phyloP scores from a whole-genome alignment of 106 monocot species.

The Agapanthus africanus region DNA sequence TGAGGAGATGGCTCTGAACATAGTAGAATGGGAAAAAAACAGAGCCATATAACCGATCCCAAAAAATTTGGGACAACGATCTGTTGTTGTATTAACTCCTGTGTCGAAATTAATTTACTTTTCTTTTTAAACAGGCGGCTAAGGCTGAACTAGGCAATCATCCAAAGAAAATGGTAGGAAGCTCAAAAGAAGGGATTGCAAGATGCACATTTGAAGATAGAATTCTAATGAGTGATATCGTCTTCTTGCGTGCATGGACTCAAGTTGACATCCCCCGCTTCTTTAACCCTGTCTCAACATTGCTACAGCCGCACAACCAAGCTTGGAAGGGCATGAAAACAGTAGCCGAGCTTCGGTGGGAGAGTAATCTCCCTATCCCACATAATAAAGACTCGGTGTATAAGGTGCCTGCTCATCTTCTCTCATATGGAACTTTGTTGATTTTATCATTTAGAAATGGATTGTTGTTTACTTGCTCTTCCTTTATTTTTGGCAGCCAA shows the following conservation, averaged over 20 bases:
- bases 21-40: too few species aligned
- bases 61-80: too few species aligned
- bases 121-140: conserved; percentile 42
- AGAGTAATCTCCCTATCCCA: conserved; percentile 66
- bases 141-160: conserved; percentile 62
- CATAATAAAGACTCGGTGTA: conserved; percentile 82
- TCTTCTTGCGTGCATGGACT: conserved; percentile 90
- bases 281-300: conserved; percentile 73
- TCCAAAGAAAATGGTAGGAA: conserved; percentile 39
- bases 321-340: conserved; percentile 87
- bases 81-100: background rate
- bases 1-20: too few species aligned
- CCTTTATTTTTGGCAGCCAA: conserved; percentile 37
- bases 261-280: conserved; percentile 77
- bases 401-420: conserved; percentile 45
- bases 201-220: conserved; percentile 97
- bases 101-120: background rate
- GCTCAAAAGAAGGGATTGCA: conserved; percentile 73
- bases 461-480: background rate
- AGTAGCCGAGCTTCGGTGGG: conserved; percentile 66
- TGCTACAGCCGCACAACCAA: conserved; percentile 56
- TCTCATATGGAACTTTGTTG: too few species aligned
- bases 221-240: conserved; percentile 93
- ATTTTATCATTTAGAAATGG: background rate
- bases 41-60: too few species aligned